Evolutionary conservation across 768 basidiomycete species (phyloP), one percentile per base, ranked within the genome.

Genomic region (Lactarius pseudohatsudake): DNA sequence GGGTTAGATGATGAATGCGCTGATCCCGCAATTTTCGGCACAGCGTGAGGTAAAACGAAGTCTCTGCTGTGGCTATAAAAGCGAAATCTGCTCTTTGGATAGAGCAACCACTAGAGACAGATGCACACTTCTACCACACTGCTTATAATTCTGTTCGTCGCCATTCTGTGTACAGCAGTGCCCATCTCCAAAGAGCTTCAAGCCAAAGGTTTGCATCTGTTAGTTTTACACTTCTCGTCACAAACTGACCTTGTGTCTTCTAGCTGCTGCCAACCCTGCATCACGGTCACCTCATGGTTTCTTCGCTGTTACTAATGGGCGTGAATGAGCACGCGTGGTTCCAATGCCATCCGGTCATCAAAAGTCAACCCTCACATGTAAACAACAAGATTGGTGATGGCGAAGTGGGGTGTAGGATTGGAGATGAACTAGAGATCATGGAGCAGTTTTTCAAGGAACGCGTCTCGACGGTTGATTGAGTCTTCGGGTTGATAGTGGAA

Each of bases 371-470:
- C 50, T 7, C 22, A 53, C 26, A 26, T 53, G 11, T 50, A 13
- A 22, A 50, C 47, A 50, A 22, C n/a, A 26, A 26, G 26, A 53
- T 53, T 16, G 22, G 50, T 15, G 50, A 26, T 28, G 26, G 26
- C 11, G 11, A 75, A 71, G 85, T 77, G 47, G 75, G 71, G 85
- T 78, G 47, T 22, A 26, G 6, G 22, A 3, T 15, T 53, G 1
- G 50, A 22, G 22, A 50, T 15, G 22, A 22, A 41, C 15, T 7
- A 26, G 4, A 4, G 13, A 2, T 26, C 22, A 13, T 15, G n/a
- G 47, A 7, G 22, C 13, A 15, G 22, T 26, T 26, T 53, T 11
- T 20, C 20, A 0, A 8, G 20, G 43, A 6, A 10, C 7, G 10
- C 47, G 45, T 47, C 45, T n/a, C n/a, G 4, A 22, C 5, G 4